Evolutionary conservation across 805 yeast genomes (phyloP), one percentile per base, ranked within the genome.

Genomic region (Yamadazyma scolyti): DNA sequence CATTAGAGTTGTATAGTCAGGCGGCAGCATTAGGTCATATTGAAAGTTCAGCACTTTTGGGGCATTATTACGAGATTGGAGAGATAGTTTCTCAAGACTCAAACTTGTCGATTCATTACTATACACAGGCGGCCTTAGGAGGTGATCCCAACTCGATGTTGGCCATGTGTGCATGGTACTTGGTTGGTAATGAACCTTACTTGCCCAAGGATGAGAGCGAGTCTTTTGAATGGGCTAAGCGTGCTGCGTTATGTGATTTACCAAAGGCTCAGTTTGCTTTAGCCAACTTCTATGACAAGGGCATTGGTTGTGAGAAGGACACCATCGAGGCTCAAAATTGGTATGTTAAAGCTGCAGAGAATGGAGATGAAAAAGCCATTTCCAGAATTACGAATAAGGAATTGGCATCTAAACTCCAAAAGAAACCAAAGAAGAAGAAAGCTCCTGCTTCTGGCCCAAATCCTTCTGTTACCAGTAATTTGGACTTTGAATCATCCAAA

Each of bases 161-260:
- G 48, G 89, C 95, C 2, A 68, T 90, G 64, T 89, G 97, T 56
- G 96, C 97, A 1, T 93, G 97, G 97, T 93, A 90, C 54, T 67
- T 90, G 56, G 82, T 87, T 16, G 98, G 98, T 0, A 79, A 85
- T 20, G 89, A 83, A 20, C 89, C 93, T n/a, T 75, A 74, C 27
- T 69, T 93, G 46, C 80, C 79, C 6, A 74, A 75, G 40, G 90
- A 89, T 54, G 83, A 81, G 33, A 73, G 63, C 31, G 96, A 89
- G 57, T 94, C 97, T 1, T 90, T 81, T 54, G 93, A 86, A 47
- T 93, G 97, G 97, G 97, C 97, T 1, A 63, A 75, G 32, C 69
- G 85, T 41, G 90, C 97, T 0, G 97, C 97, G 0, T 67, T 72
- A 24, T 61, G 76, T 23, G 85, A 85, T 10, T 67, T 72, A 21